Conservation (phyloP, 768 basidiomycete species). For the Tulasnella sp. region DNA sequence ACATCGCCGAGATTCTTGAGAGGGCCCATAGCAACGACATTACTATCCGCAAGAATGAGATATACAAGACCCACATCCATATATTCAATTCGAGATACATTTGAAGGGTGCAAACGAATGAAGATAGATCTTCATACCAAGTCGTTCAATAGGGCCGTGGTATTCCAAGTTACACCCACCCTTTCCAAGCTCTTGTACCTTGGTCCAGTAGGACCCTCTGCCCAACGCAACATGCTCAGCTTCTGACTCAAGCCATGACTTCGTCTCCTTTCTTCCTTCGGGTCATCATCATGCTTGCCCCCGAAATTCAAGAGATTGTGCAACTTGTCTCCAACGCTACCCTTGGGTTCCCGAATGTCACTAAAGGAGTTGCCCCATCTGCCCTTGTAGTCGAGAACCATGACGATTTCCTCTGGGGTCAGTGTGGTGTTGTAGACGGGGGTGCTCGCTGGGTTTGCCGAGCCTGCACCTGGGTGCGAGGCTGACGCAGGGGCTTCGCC, state of each 20-base stretch:
- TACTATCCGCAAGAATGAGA: not conserved
- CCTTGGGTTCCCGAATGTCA: not conserved
- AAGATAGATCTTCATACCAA: not conserved
- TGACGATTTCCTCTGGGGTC: constrained; percentile 5
- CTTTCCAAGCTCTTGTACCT: constrained; percentile 16
- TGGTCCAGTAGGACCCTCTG: constrained; percentile 14
- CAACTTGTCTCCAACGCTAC: not conserved
- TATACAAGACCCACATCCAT: not conserved
- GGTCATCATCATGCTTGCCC: not conserved
- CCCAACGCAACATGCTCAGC: constrained; percentile 13
- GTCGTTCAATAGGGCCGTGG: not conserved
- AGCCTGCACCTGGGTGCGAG: not conserved
- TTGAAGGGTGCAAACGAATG: not conserved
- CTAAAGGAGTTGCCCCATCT: constrained; percentile 9
- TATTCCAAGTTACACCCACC: constrained; percentile 12
- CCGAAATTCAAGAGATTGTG: not conserved
- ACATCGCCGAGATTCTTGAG: not conserved
- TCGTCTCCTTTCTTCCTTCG: not conserved
- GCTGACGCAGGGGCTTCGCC: not conserved
- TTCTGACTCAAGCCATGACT: constrained; percentile 2
- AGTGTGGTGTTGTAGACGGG: not conserved
- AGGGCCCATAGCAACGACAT: not conserved
- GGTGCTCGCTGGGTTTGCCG: not conserved
- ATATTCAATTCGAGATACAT: not conserved
- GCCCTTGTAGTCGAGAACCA: constrained; percentile 4